phyloP scores from a whole-genome alignment of 352 stramenopile species.

The Globisporangium alternatum region DNA sequence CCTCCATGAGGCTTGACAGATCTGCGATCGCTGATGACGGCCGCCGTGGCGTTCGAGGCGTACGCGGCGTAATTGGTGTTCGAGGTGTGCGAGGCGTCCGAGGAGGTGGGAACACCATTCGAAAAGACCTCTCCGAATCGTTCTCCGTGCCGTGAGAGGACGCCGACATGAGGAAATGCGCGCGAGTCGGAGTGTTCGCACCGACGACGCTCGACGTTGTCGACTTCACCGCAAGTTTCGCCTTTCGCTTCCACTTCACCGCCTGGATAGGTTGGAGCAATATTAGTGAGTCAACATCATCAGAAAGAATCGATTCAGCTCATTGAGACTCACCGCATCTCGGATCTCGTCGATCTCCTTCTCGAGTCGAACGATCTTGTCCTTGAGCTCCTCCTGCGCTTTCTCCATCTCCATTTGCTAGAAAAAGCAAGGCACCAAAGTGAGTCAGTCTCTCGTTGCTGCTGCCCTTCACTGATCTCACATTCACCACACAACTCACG shows the following conservation, averaged over 20 bases:
- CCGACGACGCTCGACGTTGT: conserved; percentile 21
- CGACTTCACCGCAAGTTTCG: conserved; percentile 50
- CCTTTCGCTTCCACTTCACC: conserved; percentile 71
- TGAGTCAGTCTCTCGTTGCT: conserved; percentile 20
- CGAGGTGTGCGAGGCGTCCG: conserved; percentile 15
- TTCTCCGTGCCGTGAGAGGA: conserved; percentile 59
- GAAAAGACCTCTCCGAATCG: conserved; percentile 57
- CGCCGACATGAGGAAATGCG: conserved; percentile 45
- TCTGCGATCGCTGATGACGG: conserved; percentile 71
- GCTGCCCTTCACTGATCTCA: too few species aligned
- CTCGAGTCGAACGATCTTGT: conserved; percentile 55
- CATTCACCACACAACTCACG: conserved; percentile 19
- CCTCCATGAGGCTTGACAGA: conserved; percentile 76
- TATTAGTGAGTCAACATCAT: background rate
- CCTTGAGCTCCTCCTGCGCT: conserved; percentile 47
- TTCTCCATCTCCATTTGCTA: conserved; percentile 38
- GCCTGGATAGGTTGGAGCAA: conserved; percentile 15
- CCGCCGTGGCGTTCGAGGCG: conserved; percentile 22
- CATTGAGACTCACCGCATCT: conserved; percentile 33
- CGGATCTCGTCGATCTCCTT: conserved; percentile 63
- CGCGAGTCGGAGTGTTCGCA: conserved; percentile 28
- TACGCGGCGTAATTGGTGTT: conserved; percentile 11
- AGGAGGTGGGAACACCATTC: conserved; percentile 41
- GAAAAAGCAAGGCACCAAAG: conserved; percentile 14
- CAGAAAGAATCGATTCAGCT: background rate